These are phyloP conservation scores for Paraglomus occultum DNA, from an alignment of 192 early-diverging fungal species.

Conservation along the genomic window DNA sequence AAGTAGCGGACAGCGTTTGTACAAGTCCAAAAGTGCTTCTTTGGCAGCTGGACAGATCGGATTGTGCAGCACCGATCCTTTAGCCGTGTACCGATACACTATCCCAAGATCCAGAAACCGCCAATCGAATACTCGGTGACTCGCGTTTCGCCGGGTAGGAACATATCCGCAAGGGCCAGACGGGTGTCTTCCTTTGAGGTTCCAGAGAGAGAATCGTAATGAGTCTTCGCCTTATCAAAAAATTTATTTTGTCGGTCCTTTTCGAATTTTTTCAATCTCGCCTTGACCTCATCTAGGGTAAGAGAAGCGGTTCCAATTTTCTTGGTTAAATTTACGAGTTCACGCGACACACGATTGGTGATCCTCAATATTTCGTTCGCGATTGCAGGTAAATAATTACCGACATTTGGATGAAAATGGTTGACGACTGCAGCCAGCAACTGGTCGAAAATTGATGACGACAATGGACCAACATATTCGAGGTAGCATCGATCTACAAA, in stretches of 20 bases:
- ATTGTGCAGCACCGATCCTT: conserved; percentile 8
- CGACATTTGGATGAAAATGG: not conserved
- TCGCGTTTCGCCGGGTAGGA: not conserved
- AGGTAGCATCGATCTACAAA: too few relatives aligned
- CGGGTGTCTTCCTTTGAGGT: conserved; percentile 11
- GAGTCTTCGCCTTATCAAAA: too few relatives aligned
- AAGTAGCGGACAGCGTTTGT: not conserved
- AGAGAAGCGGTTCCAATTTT: too few relatives aligned
- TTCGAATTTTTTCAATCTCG: not conserved
- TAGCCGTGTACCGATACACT: not conserved
- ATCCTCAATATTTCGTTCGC: too few relatives aligned
- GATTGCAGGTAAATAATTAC: not conserved
- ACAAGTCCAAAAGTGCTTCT: conserved; percentile 7
- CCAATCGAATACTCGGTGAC: not conserved
- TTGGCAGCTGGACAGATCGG: conserved; percentile 6
- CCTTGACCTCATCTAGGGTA: too few relatives aligned
- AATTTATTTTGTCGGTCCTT: not conserved
- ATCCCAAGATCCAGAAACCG: conserved; percentile 10
- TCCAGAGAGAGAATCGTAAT: conserved; percentile 3
- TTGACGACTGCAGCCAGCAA: conserved; percentile 5
- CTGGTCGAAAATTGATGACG: conserved; percentile 1
- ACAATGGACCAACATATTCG: not conserved
- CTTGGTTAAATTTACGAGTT: too few relatives aligned
- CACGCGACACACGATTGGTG: too few relatives aligned
- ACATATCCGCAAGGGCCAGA: not conserved